Percentiles rank a stretch among this genome's conserved stretches.
Evolutionary conservation across 2,329 filamentous ascomycete species (phyloP).

Genomic region (Fusarium luffae): DNA sequence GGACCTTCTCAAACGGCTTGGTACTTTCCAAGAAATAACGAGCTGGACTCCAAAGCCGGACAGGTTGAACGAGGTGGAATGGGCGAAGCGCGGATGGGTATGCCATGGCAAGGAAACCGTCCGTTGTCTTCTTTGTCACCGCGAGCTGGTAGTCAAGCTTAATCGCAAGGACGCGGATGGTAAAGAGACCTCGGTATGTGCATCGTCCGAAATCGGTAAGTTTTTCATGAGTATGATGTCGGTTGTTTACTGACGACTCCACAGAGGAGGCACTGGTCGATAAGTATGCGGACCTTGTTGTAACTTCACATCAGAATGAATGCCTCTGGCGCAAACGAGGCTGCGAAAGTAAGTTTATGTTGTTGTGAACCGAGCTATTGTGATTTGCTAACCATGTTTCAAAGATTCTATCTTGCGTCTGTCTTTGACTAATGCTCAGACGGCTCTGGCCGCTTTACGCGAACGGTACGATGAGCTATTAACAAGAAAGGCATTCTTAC

Average conservation of each 20-base stretch:
- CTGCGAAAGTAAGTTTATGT: slow-evolving; percentile 75
- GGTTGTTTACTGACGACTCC: slow-evolving; percentile 34
- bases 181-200: slow-evolving; percentile 62
- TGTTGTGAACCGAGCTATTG: slow-evolving; percentile 13
- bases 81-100: slow-evolving; percentile 93
- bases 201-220: slow-evolving; percentile 69
- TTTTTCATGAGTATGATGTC: background rate
- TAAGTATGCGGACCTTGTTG: slow-evolving; percentile 78
- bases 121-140: slow-evolving; percentile 84
- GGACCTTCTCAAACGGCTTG: slow-evolving; percentile 82
- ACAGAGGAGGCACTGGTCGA: slow-evolving; percentile 75
- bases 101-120: slow-evolving; percentile 87
- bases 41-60: slow-evolving; percentile 95
- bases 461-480: slow-evolving; percentile 73
- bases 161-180: slow-evolving; percentile 69
- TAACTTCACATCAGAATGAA: slow-evolving; percentile 79
- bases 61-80: slow-evolving; percentile 86
- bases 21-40: slow-evolving; percentile 90
- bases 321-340: slow-evolving; percentile 89
- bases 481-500: slow-evolving; percentile 64
- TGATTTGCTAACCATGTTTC: slow-evolving; percentile 35
- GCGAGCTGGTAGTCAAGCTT: slow-evolving; percentile 84
- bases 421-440: slow-evolving; percentile 70
- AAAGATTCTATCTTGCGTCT: slow-evolving; percentile 69
- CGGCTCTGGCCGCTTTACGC: slow-evolving; percentile 67